A percentile compares a stretch with the other conserved stretches of the same genome.
phyloP scores from a whole-genome alignment of 257 asterid genomes.

The Asclepias syriaca region DNA sequence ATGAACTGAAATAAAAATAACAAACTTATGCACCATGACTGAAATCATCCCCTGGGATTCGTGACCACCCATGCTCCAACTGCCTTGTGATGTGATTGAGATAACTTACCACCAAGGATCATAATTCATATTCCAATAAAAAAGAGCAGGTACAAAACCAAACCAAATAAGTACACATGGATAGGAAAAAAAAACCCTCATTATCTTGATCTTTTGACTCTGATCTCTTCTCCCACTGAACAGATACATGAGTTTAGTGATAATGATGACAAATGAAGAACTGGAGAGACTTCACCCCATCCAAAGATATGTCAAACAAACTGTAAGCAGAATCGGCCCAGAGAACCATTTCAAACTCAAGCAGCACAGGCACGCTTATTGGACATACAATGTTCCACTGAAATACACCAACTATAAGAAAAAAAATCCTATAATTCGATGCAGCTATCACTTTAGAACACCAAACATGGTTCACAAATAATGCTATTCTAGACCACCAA shows the following conservation, averaged over 20 bases:
- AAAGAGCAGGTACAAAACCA: slow-evolving; percentile 17
- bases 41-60: slow-evolving; percentile 11
- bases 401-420: slow-evolving; percentile 3
- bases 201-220: neutral
- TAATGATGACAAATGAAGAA: neutral
- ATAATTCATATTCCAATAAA: slow-evolving; percentile 22
- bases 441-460: slow-evolving; percentile 11
- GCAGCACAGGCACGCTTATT: neutral
- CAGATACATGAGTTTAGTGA: neutral
- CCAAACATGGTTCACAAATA: neutral
- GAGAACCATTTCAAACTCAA: slow-evolving; percentile 6
- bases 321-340: neutral
- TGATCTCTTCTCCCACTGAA: slow-evolving; percentile 9
- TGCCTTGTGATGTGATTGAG: neutral
- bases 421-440: neutral
- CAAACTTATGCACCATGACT: slow-evolving; percentile 7
- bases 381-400: neutral
- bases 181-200: slow-evolving; percentile 8
- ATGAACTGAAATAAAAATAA: slow-evolving; percentile 9
- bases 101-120: slow-evolving; percentile 16
- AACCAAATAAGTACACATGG: slow-evolving; percentile 22
- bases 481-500: slow-evolving; percentile 5
- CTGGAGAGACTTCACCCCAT: slow-evolving; percentile 3
- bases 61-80: neutral
- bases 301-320: neutral